Evolutionary conservation across 495 filamentous ascomycete species (phyloP).

Genomic region (Neurospora sp.): DNA sequence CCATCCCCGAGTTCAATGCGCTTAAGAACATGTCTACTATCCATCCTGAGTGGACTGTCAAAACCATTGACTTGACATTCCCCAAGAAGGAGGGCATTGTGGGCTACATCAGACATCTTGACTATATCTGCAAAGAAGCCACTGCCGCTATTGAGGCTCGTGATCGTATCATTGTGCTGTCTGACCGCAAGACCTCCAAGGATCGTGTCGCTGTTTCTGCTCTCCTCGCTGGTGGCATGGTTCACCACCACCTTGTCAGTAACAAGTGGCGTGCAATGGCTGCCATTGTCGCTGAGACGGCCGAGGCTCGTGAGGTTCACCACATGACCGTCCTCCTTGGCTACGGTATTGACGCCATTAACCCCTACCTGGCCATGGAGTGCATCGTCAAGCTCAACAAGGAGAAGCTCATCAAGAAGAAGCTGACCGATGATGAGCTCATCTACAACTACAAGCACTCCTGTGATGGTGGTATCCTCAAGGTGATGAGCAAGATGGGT

Average conservation of each 20-base stretch:
- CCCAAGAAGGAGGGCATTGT: conserved; percentile 74
- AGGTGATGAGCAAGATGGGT: conserved; percentile 99
- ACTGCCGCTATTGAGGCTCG: conserved; percentile 77
- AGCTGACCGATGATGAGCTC: conserved; percentile 71
- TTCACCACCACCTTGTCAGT: conserved; percentile 93
- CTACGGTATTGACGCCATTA: conserved; percentile 93
- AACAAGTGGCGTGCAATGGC: conserved; percentile 94
- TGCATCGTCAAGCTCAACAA: conserved; percentile 98
- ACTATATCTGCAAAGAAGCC: conserved; percentile 78
- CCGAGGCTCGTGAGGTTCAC: conserved; percentile 95
- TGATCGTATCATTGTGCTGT: conserved; percentile 82
- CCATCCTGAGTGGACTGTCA: conserved; percentile 79
- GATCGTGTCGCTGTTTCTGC: conserved; percentile 83
- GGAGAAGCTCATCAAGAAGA: conserved; percentile 82
- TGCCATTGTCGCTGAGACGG: conserved; percentile 86
- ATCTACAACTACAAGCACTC: conserved; percentile 98
- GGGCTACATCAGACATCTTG: conserved; percentile 83
- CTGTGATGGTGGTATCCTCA: conserved; percentile 93
- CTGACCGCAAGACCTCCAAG: conserved; percentile 77
- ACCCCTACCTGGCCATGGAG: conserved; percentile 95
- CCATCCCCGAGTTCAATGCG: conserved; percentile 85
- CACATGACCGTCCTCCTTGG: conserved; percentile 97
- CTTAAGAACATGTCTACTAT: conserved; percentile 67
- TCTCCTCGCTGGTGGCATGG: conserved; percentile 83
- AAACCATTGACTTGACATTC: conserved; percentile 94